Evolutionary conservation across 2,329 filamentous ascomycete genomes (phyloP).

Genomic region (Aspergillus spinulosporus): DNA sequence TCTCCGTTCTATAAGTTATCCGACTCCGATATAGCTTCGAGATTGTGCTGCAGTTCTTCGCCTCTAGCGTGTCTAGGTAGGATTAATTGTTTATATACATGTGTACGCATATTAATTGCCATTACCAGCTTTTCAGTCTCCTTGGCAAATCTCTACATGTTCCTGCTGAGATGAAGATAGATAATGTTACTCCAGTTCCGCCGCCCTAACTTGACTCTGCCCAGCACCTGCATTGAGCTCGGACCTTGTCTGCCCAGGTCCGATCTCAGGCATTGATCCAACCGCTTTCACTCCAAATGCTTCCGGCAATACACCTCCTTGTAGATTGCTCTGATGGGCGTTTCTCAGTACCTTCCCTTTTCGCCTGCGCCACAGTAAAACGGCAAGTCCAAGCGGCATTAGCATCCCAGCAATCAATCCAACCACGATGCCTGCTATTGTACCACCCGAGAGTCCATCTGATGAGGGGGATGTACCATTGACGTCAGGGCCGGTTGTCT

Average conservation of each 20-base stretch:
- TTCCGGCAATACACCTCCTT: neutral
- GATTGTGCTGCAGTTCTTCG: no score
- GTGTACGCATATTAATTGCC: no score
- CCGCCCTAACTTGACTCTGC: neutral
- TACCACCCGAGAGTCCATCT: neutral
- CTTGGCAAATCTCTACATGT: no score
- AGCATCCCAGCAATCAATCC: neutral
- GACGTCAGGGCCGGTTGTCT: no score
- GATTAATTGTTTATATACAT: no score
- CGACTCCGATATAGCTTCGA: no score
- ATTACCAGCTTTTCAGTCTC: no score
- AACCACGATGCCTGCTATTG: neutral
- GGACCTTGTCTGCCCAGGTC: neutral
- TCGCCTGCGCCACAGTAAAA: neutral
- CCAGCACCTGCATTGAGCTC: neutral
- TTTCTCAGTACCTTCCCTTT: neutral
- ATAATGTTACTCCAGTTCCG: neutral
- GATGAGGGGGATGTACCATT: no score
- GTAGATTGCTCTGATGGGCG: neutral
- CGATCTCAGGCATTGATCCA: neutral
- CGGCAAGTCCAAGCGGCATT: neutral
- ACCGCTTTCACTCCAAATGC: neutral
- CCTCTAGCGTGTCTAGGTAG: no score
- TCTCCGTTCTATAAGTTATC: no score
- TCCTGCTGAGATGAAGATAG: no score